Conservation (phyloP, 2,329 filamentous ascomycete genomes). For the Aspergillus brunneoviolaceus region DNA sequence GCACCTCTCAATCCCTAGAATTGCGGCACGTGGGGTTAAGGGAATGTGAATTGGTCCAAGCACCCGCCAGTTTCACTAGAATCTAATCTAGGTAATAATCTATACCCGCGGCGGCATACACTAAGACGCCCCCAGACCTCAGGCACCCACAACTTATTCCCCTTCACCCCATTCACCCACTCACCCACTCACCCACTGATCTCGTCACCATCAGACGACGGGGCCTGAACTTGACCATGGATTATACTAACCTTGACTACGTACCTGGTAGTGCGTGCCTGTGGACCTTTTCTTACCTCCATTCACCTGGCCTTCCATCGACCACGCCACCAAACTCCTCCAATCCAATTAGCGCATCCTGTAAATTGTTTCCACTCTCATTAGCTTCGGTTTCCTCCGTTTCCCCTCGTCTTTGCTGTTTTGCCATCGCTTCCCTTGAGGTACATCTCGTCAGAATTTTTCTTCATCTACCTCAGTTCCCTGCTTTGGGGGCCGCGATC, state of each 20-base stretch:
- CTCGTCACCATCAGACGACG: not conserved
- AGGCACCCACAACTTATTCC: too few relatives aligned
- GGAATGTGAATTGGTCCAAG: constrained; percentile 16
- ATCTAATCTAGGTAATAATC: too few relatives aligned
- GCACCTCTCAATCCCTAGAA: not conserved
- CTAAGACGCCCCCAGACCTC: too few relatives aligned
- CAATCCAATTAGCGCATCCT: not conserved
- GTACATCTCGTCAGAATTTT: not conserved
- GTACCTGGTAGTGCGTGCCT: too few relatives aligned
- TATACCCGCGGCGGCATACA: too few relatives aligned
- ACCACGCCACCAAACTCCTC: not conserved
- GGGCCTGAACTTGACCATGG: not conserved
- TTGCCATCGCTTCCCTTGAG: not conserved
- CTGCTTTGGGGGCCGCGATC: constrained; percentile 2
- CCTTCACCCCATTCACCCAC: too few relatives aligned
- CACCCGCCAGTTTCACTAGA: not conserved
- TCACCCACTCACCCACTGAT: not conserved
- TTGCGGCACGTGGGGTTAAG: constrained; percentile 14
- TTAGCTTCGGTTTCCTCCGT: not conserved
- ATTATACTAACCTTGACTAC: too few relatives aligned
- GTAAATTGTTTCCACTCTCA: not conserved
- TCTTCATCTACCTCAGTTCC: not conserved
- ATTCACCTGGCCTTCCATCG: not conserved
- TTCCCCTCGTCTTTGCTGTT: not conserved
- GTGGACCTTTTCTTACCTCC: too few relatives aligned